phyloP scores from a whole-genome alignment of 495 filamentous ascomycete species.

The Neurospora sp. region DNA sequence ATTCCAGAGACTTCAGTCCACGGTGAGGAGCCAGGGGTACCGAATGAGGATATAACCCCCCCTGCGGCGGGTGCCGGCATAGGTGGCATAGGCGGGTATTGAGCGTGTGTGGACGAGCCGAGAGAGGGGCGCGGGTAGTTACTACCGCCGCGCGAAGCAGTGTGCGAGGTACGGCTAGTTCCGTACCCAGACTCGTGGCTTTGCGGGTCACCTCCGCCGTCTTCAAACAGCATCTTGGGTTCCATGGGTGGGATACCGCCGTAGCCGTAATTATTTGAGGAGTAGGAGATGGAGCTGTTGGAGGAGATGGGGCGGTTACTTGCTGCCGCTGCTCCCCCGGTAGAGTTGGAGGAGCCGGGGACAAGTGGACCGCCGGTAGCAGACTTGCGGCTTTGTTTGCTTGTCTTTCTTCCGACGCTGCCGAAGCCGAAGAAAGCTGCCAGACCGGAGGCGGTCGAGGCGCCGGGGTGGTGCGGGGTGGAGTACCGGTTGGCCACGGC shows the following conservation, averaged over 20 bases:
- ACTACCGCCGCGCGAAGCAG: slow-evolving; percentile 3
- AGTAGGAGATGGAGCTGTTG: neutral
- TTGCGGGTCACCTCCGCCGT: slow-evolving; percentile 4
- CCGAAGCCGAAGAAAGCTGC: slow-evolving; percentile 14
- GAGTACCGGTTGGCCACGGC: slow-evolving; percentile 41
- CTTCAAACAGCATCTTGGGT: slow-evolving; percentile 22
- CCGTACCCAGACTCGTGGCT: neutral
- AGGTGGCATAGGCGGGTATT: neutral
- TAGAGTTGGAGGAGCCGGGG: neutral
- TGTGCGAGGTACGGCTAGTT: slow-evolving; percentile 12
- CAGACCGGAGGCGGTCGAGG: slow-evolving; percentile 4
- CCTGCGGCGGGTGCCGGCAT: slow-evolving; percentile 7
- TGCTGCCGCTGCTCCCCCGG: slow-evolving; percentile 13
- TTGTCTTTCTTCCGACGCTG: neutral
- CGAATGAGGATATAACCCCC: slow-evolving; percentile 8
- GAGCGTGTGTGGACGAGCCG: neutral
- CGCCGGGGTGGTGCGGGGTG: slow-evolving; percentile 5
- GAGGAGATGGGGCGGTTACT: neutral
- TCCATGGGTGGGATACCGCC: slow-evolving; percentile 20
- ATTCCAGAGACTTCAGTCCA: neutral
- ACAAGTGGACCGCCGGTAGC: neutral
- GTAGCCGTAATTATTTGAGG: slow-evolving; percentile 19
- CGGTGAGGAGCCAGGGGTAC: neutral
- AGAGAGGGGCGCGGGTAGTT: neutral
- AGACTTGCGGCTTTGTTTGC: slow-evolving; percentile 11